Evolutionary conservation across 1,284 basidiomycete species (phyloP).

Genomic region (Apiotrichum porosum): DNA sequence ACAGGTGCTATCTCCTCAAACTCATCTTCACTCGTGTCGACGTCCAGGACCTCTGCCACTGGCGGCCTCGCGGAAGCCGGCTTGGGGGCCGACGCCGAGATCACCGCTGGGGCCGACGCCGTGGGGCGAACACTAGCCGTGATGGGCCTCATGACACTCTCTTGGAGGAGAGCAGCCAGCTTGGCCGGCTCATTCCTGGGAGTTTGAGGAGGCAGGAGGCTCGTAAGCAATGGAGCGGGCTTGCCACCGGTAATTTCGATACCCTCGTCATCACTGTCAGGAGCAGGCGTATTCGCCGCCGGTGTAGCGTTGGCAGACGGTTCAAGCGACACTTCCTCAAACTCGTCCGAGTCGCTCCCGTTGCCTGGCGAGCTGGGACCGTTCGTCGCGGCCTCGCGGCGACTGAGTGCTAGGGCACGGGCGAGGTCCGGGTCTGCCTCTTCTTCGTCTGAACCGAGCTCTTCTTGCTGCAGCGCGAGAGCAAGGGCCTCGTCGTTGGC

Average conservation of each 20-base stretch:
- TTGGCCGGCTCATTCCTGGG: too few relatives aligned
- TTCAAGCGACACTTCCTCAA: constrained; percentile 32
- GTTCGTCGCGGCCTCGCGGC: not conserved
- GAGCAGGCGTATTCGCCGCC: not conserved
- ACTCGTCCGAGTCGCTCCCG: constrained; percentile 22
- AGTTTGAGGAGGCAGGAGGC: too few relatives aligned
- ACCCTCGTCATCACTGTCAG: constrained; percentile 12
- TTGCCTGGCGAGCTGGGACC: not conserved
- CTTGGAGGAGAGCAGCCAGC: too few relatives aligned
- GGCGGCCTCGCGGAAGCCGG: too few relatives aligned
- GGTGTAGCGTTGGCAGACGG: constrained; percentile 13
- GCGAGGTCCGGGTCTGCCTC: constrained; percentile 37
- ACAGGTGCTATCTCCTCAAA: constrained; percentile 31
- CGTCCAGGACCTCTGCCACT: too few relatives aligned
- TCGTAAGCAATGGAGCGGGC: too few relatives aligned
- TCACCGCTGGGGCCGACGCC: too few relatives aligned
- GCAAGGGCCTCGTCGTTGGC: constrained; percentile 45
- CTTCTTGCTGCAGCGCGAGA: constrained; percentile 45
- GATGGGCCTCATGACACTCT: too few relatives aligned
- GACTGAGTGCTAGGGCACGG: constrained; percentile 25
- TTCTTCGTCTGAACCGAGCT: constrained; percentile 43
- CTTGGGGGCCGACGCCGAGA: too few relatives aligned
- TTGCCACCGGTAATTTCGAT: not conserved
- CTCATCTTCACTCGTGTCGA: constrained; percentile 15
- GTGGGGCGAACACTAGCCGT: too few relatives aligned